These are phyloP conservation scores for Chalara sp. DNA, from an alignment of 2,329 filamentous ascomycete species.

Conservation along the genomic window DNA sequence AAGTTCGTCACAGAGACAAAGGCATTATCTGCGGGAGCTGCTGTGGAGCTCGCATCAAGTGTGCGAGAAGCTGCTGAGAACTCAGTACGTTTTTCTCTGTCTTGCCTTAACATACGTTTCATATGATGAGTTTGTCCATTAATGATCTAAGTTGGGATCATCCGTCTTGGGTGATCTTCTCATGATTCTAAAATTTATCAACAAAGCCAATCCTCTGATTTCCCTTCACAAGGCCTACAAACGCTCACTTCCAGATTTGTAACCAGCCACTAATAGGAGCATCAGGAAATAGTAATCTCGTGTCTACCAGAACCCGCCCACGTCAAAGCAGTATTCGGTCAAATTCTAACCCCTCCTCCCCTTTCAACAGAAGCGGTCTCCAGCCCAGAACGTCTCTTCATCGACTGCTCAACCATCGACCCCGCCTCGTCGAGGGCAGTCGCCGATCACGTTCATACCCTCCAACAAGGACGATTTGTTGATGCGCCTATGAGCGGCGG, in stretches of 20 bases:
- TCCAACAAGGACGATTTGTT: conserved; percentile 69
- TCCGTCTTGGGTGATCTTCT: conserved; percentile 20
- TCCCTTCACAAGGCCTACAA: conserved; percentile 1
- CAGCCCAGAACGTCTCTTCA: conserved; percentile 66
- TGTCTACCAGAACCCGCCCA: conserved; percentile 85
- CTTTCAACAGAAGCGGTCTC: conserved; percentile 40
- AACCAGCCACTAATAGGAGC: conserved; percentile 6
- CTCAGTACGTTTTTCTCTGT: conserved; percentile 44
- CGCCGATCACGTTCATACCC: conserved; percentile 60
- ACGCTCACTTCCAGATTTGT: background rate
- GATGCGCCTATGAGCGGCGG: conserved; percentile 97
- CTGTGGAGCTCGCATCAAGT: conserved; percentile 48
- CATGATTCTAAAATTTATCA: conserved; percentile 23
- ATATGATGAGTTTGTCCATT: conserved; percentile 25
- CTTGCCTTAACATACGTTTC: conserved; percentile 10
- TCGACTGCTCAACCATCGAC: conserved; percentile 96
- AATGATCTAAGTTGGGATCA: conserved; percentile 27
- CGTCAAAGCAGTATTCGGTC: conserved; percentile 73
- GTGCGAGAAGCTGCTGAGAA: conserved; percentile 59
- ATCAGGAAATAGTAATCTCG: conserved; percentile 77
- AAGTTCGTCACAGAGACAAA: conserved; percentile 45
- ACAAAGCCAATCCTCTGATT: conserved; percentile 27
- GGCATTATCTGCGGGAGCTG: conserved; percentile 30
- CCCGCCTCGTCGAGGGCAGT: conserved; percentile 76
- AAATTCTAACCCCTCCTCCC: conserved; percentile 59